A percentile compares a stretch with the other conserved stretches of the same genome.
phyloP scores from a whole-genome alignment of 139 green algal genomes.

The Haematococcus lacustris region DNA sequence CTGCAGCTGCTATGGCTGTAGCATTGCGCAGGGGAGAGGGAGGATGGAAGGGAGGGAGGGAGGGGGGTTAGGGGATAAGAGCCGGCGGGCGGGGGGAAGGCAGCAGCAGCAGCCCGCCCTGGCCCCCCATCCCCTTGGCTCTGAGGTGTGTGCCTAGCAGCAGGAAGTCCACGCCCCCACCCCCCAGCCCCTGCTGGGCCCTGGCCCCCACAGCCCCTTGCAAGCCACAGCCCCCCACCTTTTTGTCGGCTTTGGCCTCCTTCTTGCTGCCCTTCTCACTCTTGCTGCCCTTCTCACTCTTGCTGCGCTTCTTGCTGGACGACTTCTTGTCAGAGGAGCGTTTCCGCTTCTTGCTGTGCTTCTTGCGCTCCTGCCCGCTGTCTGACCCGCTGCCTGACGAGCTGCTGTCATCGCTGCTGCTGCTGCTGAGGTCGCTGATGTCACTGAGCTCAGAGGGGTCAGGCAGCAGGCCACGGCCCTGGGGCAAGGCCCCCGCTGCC shows the following conservation, averaged over 20 bases:
- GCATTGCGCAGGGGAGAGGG: too few species aligned
- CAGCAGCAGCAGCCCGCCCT: too few species aligned
- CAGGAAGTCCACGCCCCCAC: too few species aligned
- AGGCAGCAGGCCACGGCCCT: conserved; percentile 23
- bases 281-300: conserved; percentile 2
- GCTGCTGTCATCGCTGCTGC: conserved; percentile 4
- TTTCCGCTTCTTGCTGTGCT: conserved; percentile 29
- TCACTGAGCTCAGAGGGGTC: conserved; percentile 17
- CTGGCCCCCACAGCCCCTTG: too few species aligned
- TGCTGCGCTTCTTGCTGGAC: too few species aligned
- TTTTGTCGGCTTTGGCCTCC: conserved; percentile 1
- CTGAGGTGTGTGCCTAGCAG: too few species aligned
- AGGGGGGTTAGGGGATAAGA: too few species aligned
- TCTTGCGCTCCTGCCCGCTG: conserved; percentile 12
- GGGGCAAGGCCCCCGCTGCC: conserved; percentile 14
- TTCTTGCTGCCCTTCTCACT: conserved; percentile 13
- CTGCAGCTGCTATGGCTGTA: too few species aligned
- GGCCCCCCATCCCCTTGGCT: too few species aligned
- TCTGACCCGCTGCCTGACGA: conserved; percentile 10
- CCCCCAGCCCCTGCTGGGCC: too few species aligned
- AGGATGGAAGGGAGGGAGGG: too few species aligned
- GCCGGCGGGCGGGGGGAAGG: too few species aligned
- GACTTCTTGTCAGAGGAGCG: conserved; percentile 27
- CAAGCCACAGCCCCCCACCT: conserved; percentile 8
- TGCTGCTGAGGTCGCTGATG: conserved; percentile 21